Base-by-base conservation (phyloP, 352 stramenopile species). In the Achlya hypogyna region DNA sequence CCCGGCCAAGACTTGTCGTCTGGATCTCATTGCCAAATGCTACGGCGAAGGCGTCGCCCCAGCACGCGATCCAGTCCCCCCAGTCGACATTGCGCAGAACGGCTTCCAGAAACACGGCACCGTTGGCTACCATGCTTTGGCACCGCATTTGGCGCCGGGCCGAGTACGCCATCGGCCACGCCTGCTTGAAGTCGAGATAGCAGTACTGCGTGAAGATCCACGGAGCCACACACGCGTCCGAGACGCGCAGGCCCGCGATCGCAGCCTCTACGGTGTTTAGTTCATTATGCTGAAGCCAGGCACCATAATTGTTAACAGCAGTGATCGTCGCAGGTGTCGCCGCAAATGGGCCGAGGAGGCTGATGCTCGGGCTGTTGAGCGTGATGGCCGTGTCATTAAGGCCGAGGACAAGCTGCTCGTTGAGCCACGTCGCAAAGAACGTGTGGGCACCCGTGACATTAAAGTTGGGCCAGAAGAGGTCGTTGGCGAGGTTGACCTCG, bases 121-220 rank as follows among this genome's bases (percentile, higher is more conserved):
- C 60, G 29, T 58, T 67, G 4, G 40, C 4, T 34, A 8, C 6
- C 25, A 42, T 53, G 20, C 27, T 58, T 23, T 58, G 29, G 22
- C 60, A 67, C 29, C 60, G 40, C 22, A 51, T 22, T 58, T 67
- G 60, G 6, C 60, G 40, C n/a, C 20, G 16, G 25, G 9, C 20
- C 10, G 31, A 54, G 40, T 42, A 3, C 14, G 60, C 60, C 60
- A 67, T 58, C 22, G 40, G 27, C 60, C 60, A 67, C 28, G 0
- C 5, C 42, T 32, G 8, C 18, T 45, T 42, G 8, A 25, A 67
- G 29, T 67, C 60, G 14, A 67, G 34, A 40, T 53, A 67, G 5
- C 60, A 67, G 22, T 58, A 67, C 22, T 12, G 29, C 6, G 60
- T 56, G 43, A 49, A 58, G 20, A 58, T 67, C 40, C 60, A 67